Evolutionary conservation across 2,329 filamentous ascomycete species (phyloP), one percentile per base, ranked within the genome.

Genomic region (Magnaporthiopsis incrustans): DNA sequence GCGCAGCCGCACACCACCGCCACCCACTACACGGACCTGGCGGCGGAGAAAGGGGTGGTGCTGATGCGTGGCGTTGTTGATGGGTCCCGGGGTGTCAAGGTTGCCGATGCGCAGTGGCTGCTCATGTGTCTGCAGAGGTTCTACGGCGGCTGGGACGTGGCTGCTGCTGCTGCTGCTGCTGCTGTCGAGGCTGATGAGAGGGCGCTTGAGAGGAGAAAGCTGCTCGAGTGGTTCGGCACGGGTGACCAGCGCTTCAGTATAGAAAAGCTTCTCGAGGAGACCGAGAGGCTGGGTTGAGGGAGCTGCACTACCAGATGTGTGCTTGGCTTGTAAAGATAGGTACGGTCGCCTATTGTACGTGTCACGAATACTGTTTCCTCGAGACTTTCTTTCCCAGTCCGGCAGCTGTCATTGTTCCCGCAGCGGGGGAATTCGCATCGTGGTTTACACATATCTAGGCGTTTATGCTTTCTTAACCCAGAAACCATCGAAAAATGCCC

Each of bases 51-150:
- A 70, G 91, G 88, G 6, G 72, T 98, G 32, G 92, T 97, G 18
- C 79, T 99, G 67, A 89, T 97, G 81, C 90, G 95, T 73, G 95
- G 95, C 0, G 82, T 84, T 68, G 88, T 98, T 18, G 81, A 90
- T 63, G 86, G 92, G 66, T 88, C 89, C 35, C 81, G 88, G 15
- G 93, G 94, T 5, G 86, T 97, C 6, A 87, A 81, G 67, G 83
- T 91, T 0, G 86, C 92, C 63, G 90, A 97, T 73, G 93, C 90
- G n/a, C 88, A 88, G 76, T 97, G 91, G 89, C 77, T 99, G 70
- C 81, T 96, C 61, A 90, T 97, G 86, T 95, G 92, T 70, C 78
- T 99, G 78, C 95, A 99, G 80, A 87, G 92, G 72, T 99, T 99
- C 76, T 99, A 99, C 73, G 86, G 89, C 25, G 85, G 85, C 67